A percentile compares a stretch with the other conserved stretches of the same genome.
Evolutionary conservation across 2,329 filamentous ascomycete genomes (phyloP).

Genomic region (Aspergillus ruber): DNA sequence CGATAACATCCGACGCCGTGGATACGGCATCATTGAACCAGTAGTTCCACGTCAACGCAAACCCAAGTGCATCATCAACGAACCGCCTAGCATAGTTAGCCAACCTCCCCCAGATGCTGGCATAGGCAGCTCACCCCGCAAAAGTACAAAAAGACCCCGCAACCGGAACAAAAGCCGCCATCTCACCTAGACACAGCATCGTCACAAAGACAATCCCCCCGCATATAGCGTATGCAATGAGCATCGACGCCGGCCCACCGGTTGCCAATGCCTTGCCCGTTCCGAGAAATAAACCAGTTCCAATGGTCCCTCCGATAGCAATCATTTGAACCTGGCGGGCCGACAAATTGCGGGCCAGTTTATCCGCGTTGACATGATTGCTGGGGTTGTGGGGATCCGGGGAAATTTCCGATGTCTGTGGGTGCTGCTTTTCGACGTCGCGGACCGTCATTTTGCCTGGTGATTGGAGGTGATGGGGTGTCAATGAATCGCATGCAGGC

Average conservation of each 20-base stretch:
- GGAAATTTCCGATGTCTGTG: constrained; percentile 9
- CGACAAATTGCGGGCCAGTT: constrained; percentile 50
- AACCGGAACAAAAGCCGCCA: constrained; percentile 53
- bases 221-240: constrained; percentile 53
- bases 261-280: constrained; percentile 55
- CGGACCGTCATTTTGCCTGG: neutral
- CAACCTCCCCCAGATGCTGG: neutral
- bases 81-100: constrained; percentile 27
- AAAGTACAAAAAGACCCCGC: constrained; percentile 52
- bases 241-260: constrained; percentile 54
- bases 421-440: constrained; percentile 21
- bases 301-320: constrained; percentile 45
- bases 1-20: constrained; percentile 55
- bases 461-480: neutral
- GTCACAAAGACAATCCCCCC: constrained; percentile 54
- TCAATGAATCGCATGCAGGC: neutral
- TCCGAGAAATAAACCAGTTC: constrained; percentile 56
- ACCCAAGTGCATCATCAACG: constrained; percentile 40
- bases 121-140: constrained; percentile 36
- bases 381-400: constrained; percentile 8
- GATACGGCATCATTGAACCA: constrained; percentile 62
- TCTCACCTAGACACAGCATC: constrained; percentile 55
- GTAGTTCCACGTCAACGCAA: constrained; percentile 42
- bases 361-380: constrained; percentile 34
- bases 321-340: constrained; percentile 64